Conservation (phyloP, 2,329 filamentous ascomycete species). For the Lachnellula hyalina region DNA sequence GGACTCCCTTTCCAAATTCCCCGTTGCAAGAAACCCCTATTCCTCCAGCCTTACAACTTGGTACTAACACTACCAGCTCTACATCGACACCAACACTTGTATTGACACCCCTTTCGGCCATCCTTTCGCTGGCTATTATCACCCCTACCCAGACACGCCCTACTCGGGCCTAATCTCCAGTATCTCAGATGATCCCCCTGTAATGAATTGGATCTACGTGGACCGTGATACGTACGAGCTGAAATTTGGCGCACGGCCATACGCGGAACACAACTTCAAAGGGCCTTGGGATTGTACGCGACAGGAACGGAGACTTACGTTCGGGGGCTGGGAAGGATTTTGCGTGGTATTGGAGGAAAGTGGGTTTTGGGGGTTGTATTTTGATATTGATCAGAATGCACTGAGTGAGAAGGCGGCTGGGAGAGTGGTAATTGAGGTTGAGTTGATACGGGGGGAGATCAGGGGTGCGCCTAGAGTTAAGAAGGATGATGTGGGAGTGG, state of each 20-base stretch:
- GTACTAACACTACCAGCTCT: slow-evolving; percentile 31
- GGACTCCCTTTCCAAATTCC: not conserved
- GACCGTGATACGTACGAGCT: slow-evolving; percentile 53
- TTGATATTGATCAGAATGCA: too few relatives aligned
- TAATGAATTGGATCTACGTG: slow-evolving; percentile 63
- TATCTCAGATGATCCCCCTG: slow-evolving; percentile 48
- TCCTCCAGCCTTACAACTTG: not conserved
- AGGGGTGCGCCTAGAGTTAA: slow-evolving; percentile 28
- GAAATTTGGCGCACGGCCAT: slow-evolving; percentile 62
- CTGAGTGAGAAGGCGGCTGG: too few relatives aligned
- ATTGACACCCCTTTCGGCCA: slow-evolving; percentile 41
- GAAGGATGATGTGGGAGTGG: slow-evolving; percentile 11
- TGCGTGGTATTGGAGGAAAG: slow-evolving; percentile 47
- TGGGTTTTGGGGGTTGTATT: not conserved
- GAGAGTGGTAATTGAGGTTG: slow-evolving; percentile 49
- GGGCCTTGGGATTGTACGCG: slow-evolving; percentile 64
- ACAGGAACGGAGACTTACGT: slow-evolving; percentile 45
- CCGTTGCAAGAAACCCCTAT: slow-evolving; percentile 10
- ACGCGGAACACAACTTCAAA: slow-evolving; percentile 65
- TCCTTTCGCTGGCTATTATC: slow-evolving; percentile 49
- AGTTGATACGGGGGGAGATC: slow-evolving; percentile 47
- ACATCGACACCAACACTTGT: slow-evolving; percentile 39
- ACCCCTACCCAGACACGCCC: slow-evolving; percentile 46
- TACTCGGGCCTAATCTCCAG: slow-evolving; percentile 47
- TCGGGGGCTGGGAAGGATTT: slow-evolving; percentile 65